Evolutionary conservation across 495 filamentous ascomycete species (phyloP).

Genomic region (Penicillium psychrofluorescens): DNA sequence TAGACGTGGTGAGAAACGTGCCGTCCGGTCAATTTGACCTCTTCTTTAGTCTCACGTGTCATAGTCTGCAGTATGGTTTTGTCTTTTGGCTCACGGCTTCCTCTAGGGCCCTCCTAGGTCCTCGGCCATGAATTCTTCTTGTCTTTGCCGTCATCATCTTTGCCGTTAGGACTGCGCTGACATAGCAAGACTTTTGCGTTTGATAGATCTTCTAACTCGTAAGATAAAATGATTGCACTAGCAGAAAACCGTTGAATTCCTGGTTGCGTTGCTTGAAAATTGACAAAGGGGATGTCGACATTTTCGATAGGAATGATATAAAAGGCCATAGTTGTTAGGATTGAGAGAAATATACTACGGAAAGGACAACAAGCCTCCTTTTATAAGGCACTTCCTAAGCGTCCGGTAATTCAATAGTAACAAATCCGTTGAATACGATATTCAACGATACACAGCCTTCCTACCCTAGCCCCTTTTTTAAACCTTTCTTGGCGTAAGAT

Average conservation of each 20-base stretch:
- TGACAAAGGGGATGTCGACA: background rate
- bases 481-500: no score
- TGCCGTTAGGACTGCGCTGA: background rate
- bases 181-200: background rate
- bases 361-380: no score
- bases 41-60: constrained; percentile 1
- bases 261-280: constrained; percentile 1
- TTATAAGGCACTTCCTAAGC: no score
- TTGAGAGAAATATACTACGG: no score
- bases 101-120: background rate
- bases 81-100: background rate
- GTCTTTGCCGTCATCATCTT: background rate
- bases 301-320: no score
- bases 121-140: background rate
- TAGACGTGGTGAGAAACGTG: no score
- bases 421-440: no score
- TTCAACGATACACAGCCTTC: no score
- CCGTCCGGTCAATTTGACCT: no score
- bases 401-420: no score
- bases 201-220: background rate
- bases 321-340: no score
- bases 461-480: no score
- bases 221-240: background rate
- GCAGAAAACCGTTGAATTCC: background rate
- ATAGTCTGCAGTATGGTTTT: background rate